Percentiles rank a stretch among this genome's conserved stretches.
These are phyloP conservation scores for Cercospora sp. DNA, from an alignment of 2,329 filamentous ascomycete species.

Conservation along the genomic window DNA sequence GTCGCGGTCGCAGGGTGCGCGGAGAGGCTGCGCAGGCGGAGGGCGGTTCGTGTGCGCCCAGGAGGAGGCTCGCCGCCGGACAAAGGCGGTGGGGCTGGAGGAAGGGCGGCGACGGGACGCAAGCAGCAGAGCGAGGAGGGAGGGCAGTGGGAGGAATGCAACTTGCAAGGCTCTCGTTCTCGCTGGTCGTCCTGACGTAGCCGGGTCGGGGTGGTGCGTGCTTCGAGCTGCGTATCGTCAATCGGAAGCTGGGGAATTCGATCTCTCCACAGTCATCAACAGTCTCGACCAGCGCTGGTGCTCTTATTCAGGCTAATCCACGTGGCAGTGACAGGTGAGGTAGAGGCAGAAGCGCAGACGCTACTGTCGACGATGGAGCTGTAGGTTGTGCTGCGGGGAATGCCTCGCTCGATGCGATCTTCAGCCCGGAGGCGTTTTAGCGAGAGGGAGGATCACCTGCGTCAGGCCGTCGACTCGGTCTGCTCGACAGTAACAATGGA, in stretches of 20 bases:
- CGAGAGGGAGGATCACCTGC: not conserved
- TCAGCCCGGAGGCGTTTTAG: not conserved
- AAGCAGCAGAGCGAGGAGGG: not conserved
- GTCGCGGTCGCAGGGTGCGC: constrained; percentile 4
- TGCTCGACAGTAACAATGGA: not conserved
- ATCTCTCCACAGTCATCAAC: constrained; percentile 5
- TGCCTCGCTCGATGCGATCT: not conserved
- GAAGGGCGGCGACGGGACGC: not conserved
- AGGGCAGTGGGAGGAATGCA: constrained; percentile 6
- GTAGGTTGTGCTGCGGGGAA: not conserved
- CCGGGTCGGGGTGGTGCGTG: not conserved
- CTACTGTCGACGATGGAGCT: not conserved
- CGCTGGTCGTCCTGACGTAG: not conserved
- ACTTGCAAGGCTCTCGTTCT: not conserved
- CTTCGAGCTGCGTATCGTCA: not conserved
- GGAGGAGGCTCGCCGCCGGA: not conserved
- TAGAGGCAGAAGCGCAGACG: not conserved
- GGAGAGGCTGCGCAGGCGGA: not conserved
- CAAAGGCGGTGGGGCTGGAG: not conserved
- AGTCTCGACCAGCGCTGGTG: not conserved
- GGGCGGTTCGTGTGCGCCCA: constrained; percentile 1
- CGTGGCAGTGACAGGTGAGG: constrained; percentile 11
- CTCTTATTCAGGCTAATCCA: constrained; percentile 6
- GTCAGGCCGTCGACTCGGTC: not conserved
- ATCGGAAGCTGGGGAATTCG: constrained; percentile 5